Evolutionary conservation across 306 rosid species (phyloP).

Genomic region (Quercus wislizeni): DNA sequence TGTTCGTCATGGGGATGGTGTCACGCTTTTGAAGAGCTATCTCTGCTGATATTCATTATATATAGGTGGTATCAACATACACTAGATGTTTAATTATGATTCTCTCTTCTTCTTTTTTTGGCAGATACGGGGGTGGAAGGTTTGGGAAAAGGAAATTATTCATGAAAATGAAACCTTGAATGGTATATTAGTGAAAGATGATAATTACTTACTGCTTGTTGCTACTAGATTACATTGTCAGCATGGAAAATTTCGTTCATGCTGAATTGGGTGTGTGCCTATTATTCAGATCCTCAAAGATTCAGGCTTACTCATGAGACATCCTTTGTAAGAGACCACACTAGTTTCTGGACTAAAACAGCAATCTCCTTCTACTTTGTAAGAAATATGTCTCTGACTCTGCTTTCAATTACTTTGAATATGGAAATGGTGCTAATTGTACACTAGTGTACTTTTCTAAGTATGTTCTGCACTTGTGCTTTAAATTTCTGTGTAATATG

Average conservation of each 20-base stretch:
- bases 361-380: slow-evolving; percentile 73
- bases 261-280: slow-evolving; percentile 17
- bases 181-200: slow-evolving; percentile 37
- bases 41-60: background rate
- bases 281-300: slow-evolving; percentile 67
- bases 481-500: too few species aligned
- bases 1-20: too few species aligned
- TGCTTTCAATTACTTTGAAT: background rate
- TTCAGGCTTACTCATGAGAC: slow-evolving; percentile 95
- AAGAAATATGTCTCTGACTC: slow-evolving; percentile 30
- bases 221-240: background rate
- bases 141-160: slow-evolving; percentile 56
- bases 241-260: background rate
- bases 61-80: background rate
- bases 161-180: slow-evolving; percentile 59
- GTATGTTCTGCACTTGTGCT: too few species aligned
- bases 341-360: slow-evolving; percentile 71
- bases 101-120: background rate
- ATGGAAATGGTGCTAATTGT: background rate
- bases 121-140: slow-evolving; percentile 85
- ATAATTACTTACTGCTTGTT: background rate
- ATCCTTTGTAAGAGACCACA: slow-evolving; percentile 81
- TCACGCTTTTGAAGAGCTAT: background rate
- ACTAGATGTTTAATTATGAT: background rate
- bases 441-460: too few species aligned